A percentile compares a stretch with the other conserved stretches of the same genome.
phyloP scores from a whole-genome alignment of 306 rosid genomes.

The Castanea sativa region DNA sequence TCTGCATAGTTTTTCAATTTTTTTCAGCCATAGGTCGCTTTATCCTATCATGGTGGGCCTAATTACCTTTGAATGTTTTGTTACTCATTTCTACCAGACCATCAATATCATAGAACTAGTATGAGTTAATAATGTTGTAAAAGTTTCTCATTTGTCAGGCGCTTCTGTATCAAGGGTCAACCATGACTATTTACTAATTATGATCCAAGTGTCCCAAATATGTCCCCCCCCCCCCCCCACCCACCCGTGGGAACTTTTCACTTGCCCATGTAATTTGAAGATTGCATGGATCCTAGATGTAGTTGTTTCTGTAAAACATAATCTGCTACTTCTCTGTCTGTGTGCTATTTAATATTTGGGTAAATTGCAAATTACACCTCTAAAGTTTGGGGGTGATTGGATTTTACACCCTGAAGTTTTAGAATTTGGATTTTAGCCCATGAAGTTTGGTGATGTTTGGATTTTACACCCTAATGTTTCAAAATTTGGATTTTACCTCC shows the following conservation, averaged over 20 bases:
- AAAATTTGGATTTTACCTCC: too few relatives aligned
- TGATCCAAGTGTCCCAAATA: neutral
- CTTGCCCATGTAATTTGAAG: neutral
- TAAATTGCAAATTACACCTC: too few relatives aligned
- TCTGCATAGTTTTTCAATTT: neutral
- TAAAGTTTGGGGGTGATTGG: too few relatives aligned
- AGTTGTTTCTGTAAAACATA: neutral
- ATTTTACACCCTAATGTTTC: too few relatives aligned
- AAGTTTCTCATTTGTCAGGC: neutral
- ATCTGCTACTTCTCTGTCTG: neutral
- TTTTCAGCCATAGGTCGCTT: conserved; percentile 11
- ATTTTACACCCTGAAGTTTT: too few relatives aligned
- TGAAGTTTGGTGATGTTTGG: too few relatives aligned
- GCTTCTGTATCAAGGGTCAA: neutral
- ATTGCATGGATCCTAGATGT: neutral
- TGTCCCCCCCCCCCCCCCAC: neutral
- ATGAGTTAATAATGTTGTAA: neutral
- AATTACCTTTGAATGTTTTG: neutral
- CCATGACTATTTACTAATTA: neutral
- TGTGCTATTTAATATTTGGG: neutral
- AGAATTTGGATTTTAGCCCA: too few relatives aligned
- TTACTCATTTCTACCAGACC: neutral
- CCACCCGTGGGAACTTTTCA: neutral
- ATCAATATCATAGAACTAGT: conserved; percentile 1
- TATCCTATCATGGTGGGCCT: neutral